Evolutionary conservation across 2,329 filamentous ascomycete genomes (phyloP).

Genomic region (Fusarium napiforme): DNA sequence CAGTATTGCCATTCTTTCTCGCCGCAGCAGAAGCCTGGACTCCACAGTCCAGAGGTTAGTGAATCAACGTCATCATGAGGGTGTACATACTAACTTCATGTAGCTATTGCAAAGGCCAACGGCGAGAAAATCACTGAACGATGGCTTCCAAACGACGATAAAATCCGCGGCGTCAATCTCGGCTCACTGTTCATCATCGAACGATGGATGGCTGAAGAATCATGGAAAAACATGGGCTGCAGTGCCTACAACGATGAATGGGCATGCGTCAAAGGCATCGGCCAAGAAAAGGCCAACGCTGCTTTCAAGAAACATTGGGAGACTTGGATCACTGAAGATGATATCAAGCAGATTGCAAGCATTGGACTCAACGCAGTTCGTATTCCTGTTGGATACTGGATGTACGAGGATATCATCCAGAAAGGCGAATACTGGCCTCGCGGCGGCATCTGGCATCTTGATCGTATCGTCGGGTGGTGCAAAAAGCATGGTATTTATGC

Average conservation of each 20-base stretch:
- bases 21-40: conserved; percentile 6
- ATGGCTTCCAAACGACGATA: conserved; percentile 26
- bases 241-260: conserved; percentile 41
- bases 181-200: conserved; percentile 46
- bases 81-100: not conserved
- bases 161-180: conserved; percentile 43
- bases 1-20: not conserved
- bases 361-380: conserved; percentile 42
- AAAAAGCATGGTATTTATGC: conserved; percentile 39
- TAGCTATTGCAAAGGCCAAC: not conserved
- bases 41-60: conserved; percentile 9
- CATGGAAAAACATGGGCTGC: conserved; percentile 43
- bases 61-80: accelerated
- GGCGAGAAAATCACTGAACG: conserved; percentile 2
- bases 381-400: conserved; percentile 45
- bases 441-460: conserved; percentile 41
- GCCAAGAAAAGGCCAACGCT: conserved; percentile 36
- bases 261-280: conserved; percentile 40
- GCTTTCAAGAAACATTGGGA: conserved; percentile 44
- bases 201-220: conserved; percentile 41
- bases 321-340: conserved; percentile 37
- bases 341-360: conserved; percentile 40
- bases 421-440: conserved; percentile 38
- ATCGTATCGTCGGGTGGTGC: conserved; percentile 43
- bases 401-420: conserved; percentile 39